Conservation (phyloP, 768 basidiomycete genomes). For the Phylloporus arenicola region DNA sequence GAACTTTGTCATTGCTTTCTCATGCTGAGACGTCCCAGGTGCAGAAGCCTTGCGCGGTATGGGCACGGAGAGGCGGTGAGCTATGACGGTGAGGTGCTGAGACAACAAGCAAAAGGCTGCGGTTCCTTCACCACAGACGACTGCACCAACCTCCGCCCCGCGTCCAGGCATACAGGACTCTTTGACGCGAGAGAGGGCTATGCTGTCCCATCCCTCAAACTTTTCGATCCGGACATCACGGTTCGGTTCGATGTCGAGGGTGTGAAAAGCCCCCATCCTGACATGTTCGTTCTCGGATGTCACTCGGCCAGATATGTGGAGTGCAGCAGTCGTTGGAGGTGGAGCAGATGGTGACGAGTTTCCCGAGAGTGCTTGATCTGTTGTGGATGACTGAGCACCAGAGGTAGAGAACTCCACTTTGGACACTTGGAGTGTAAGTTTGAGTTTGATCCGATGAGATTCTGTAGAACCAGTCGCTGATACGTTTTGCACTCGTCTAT, state of each 20-base stretch:
- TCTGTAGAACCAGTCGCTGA: conserved; percentile 93
- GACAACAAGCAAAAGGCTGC: conserved; percentile 94
- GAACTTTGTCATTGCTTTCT: conserved; percentile 85
- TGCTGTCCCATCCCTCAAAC: conserved; percentile 83
- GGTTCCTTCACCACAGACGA: conserved; percentile 93
- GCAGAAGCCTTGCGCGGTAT: conserved; percentile 91
- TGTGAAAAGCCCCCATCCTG: conserved; percentile 90
- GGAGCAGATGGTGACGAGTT: conserved; percentile 28
- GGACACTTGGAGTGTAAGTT: conserved; percentile 77
- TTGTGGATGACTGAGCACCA: conserved; percentile 44
- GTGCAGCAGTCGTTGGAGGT: conserved; percentile 44
- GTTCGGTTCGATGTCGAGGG: conserved; percentile 88
- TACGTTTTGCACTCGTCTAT: conserved; percentile 80
- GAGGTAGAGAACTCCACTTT: conserved; percentile 79
- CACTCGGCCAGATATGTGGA: conserved; percentile 86
- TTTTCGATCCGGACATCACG: conserved; percentile 90
- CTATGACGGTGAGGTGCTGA: conserved; percentile 92
- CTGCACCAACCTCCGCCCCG: conserved; percentile 93
- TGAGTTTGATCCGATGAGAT: conserved; percentile 80
- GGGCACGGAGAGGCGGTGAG: conserved; percentile 82
- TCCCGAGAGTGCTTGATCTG: conserved; percentile 33
- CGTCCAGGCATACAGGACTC: conserved; percentile 90
- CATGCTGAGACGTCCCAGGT: conserved; percentile 76
- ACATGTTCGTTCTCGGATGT: conserved; percentile 84
- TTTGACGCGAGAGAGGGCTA: conserved; percentile 74